phyloP scores from a whole-genome alignment of 164 flowering plant species.

The Vitis vinifera region DNA sequence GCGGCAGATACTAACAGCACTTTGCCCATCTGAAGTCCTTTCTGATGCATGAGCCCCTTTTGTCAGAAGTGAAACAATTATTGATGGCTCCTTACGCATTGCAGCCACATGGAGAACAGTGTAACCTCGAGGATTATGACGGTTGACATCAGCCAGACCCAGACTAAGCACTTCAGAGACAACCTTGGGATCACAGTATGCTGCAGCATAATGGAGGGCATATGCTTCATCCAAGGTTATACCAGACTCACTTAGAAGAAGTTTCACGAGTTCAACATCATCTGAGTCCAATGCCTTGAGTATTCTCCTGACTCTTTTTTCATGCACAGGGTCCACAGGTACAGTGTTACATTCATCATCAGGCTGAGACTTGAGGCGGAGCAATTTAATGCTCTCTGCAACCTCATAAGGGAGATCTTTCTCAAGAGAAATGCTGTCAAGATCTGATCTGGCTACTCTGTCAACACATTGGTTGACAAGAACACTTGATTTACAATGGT shows the following conservation, averaged over 20 bases:
- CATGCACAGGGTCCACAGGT: constrained; percentile 35
- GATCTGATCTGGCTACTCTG: constrained; percentile 65
- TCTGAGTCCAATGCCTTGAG: constrained; percentile 71
- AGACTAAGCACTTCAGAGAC: constrained; percentile 56
- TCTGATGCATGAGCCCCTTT: constrained; percentile 62
- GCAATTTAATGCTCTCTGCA: constrained; percentile 31
- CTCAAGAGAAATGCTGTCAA: constrained; percentile 50
- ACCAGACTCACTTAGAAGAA: constrained; percentile 54
- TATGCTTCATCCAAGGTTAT: constrained; percentile 61
- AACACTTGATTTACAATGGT: constrained; percentile 49
- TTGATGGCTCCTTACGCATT: constrained; percentile 63
- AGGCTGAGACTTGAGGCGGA: constrained; percentile 26
- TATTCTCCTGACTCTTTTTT: constrained; percentile 55
- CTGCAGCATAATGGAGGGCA: constrained; percentile 77
- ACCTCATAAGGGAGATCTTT: constrained; percentile 59
- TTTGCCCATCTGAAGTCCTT: constrained; percentile 51
- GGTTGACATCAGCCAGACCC: constrained; percentile 52
- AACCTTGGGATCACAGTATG: constrained; percentile 72
- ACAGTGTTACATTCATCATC: constrained; percentile 15
- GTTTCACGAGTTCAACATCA: constrained; percentile 70
- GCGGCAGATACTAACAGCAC: constrained; percentile 53
- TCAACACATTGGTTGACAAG: constrained; percentile 48
- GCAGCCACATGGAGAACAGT: constrained; percentile 79
- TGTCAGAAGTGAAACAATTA: constrained; percentile 53
- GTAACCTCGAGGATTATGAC: constrained; percentile 48